phyloP scores from a whole-genome alignment of 208 protist species.

The Tritrichomonas foetus region DNA sequence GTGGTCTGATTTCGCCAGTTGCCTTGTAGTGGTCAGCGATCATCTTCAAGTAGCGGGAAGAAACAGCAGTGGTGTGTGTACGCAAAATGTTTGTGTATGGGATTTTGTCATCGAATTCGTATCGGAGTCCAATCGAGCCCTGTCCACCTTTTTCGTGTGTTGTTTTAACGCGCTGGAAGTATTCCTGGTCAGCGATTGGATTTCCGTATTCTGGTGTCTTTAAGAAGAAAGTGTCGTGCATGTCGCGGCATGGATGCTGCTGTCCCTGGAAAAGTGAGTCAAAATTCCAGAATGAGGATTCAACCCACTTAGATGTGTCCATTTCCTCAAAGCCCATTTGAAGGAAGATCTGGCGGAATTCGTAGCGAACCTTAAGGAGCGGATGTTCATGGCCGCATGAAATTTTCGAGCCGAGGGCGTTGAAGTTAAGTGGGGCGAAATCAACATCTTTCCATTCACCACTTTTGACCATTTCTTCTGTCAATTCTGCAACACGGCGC shows the following conservation, averaged over 20 bases:
- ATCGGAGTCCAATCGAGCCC: constrained; percentile 59
- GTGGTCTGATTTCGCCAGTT: constrained; percentile 76
- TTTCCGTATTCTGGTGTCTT: neutral
- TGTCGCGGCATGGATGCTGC: constrained; percentile 97
- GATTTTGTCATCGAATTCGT: constrained; percentile 66
- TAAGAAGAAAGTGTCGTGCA: constrained; percentile 99
- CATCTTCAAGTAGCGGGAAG: constrained; percentile 85
- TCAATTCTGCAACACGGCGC: constrained; percentile 39
- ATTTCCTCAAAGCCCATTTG: constrained; percentile 98
- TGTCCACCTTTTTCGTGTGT: constrained; percentile 80
- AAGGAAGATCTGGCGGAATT: constrained; percentile 98
- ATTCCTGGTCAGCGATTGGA: constrained; percentile 22
- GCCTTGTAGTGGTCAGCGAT: constrained; percentile 75
- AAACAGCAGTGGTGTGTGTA: constrained; percentile 99
- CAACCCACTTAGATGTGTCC: constrained; percentile 95
- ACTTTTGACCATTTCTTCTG: constrained; percentile 47
- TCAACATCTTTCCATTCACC: constrained; percentile 73
- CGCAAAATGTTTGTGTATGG: constrained; percentile 92
- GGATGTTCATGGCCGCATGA: constrained; percentile 87
- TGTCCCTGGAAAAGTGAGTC: constrained; percentile 99
- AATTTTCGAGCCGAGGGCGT: constrained; percentile 72
- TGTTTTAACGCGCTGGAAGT: constrained; percentile 77
- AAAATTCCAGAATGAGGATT: constrained; percentile 99
- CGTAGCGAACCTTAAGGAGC: constrained; percentile 89
- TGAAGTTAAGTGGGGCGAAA: constrained; percentile 94